Evolutionary conservation across 306 rosid species (phyloP), one percentile per base, ranked within the genome.

Genomic region (Alnus glutinosa): DNA sequence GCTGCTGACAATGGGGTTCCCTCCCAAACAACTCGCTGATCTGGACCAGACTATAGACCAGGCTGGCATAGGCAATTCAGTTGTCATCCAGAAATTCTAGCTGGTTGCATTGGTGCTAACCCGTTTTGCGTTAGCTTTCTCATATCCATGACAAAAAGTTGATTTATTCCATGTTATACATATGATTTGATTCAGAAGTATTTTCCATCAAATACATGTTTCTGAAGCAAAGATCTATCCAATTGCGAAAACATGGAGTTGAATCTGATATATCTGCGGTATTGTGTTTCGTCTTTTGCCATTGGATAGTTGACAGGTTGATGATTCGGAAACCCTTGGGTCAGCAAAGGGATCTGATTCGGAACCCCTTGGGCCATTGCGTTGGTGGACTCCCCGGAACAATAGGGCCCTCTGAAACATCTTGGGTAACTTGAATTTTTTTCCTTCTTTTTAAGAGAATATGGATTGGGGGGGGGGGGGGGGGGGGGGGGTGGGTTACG

Each of bases 1-100:
- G 54, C 88, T 95, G 71, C 99, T 90, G 89, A 85, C 88, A 50
- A 91, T 95, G 97, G 97, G 97, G n/a, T 95, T 95, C 75, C 99
- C 99, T 85, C 99, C 99, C 71, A 93, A 90, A 80, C 91, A 87
- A 82, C 94, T 95, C n/a, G 37, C 86, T 42, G 97, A 91, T 75
- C 79, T 86, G 85, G 97, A 93, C 82, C 98, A 90, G 88, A 89
- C 97, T 9, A 95, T 95, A 66, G 97, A 90, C 75, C 92, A 89
- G 83, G 98, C 99, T 19, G 99, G 98, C 57, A 86, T 91, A 59
- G 88, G 93, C 84, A 95, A 93, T 80, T 95, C 99, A 68, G 99
- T 95, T 73, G 89, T 95, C 67, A 89, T 95, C 88, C 99, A 86
- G 82, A 87, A 83, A 67, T 81, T 80, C 68, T 89, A 89, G 87